Evolutionary conservation across 192 early-diverging fungal genomes (phyloP), one percentile per base, ranked within the genome.

Genomic region (Mortierella alpina): DNA sequence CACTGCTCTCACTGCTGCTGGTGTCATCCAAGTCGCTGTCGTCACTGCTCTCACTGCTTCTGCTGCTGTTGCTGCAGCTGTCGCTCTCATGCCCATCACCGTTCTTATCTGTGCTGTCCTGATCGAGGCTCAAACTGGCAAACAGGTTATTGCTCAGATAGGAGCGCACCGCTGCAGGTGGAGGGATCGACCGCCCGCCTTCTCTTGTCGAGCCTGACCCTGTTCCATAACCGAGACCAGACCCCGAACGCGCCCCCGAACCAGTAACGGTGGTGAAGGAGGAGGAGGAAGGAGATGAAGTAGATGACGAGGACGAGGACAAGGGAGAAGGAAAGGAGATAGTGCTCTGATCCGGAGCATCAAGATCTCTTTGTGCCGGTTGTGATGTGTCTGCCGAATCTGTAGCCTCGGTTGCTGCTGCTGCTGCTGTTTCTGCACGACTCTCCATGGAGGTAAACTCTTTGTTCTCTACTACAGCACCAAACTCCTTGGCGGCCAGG

Each of bases 111-210:
- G 18, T 4, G 40, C 42, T 50, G 39, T 48, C 57, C 6, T 20
- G 67, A 42, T 70, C 63, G 48, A 47, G 47, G 46, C 50, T 40
- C 48, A 70, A 57, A 22, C 11, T 70, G 63, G 44, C 40, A 51
- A 70, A 78, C 45, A 59, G 42, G 48, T 66, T 78, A 57, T 39
- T 54, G 64, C 58, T 74, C 46, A 66, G 17, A 41, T 74, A 74
- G 22, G 66, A 68, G 31, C 31, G 31, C 18, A 61, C 18, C n/a
- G 49, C 68, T 44, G 68, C 60, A 6, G 68, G 68, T 18, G 59
- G 48, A 18, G 61, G 22, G 23, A 51, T 23, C 2, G 22, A 18
- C 4, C 39, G 50, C 50, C 59, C 41, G 13, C 59, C 59, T n/a
- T 44, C 59, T 6, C 0, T 46, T 46, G n/a, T 11, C 22, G 55